Conservation (phyloP, 2,329 filamentous ascomycete species). For the Arthrinium puccinioides region DNA sequence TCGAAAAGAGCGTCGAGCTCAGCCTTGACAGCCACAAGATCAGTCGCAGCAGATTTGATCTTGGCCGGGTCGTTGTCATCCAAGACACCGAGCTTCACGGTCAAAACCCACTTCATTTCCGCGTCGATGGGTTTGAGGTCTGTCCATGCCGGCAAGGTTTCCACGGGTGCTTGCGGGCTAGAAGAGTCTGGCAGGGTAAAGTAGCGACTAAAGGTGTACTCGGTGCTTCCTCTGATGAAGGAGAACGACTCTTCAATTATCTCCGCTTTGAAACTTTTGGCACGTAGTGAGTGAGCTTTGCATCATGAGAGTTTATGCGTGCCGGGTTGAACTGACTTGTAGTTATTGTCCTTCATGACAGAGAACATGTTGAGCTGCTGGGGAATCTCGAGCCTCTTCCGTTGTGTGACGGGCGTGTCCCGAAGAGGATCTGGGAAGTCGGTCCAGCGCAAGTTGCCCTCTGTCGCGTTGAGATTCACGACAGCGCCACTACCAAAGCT, state of each 20-base stretch:
- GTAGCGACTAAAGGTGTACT: constrained; percentile 44
- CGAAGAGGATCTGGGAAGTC: constrained; percentile 53
- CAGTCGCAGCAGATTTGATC: constrained; percentile 46
- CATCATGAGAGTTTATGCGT: background rate
- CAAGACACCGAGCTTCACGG: constrained; percentile 43
- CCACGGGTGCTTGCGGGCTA: constrained; percentile 11
- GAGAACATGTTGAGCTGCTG: constrained; percentile 40
- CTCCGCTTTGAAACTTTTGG: constrained; percentile 46
- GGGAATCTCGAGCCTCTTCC: constrained; percentile 51
- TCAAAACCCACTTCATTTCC: constrained; percentile 47
- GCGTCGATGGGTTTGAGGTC: constrained; percentile 40
- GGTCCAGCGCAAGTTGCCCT: constrained; percentile 48
- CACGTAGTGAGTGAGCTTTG: constrained; percentile 4
- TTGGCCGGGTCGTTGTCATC: constrained; percentile 53
- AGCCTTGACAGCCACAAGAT: constrained; percentile 41
- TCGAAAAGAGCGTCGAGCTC: constrained; percentile 83
- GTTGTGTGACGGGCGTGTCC: constrained; percentile 40
- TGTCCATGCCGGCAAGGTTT: constrained; percentile 37
- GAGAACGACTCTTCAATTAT: constrained; percentile 44
- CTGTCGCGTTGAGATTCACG: constrained; percentile 32
- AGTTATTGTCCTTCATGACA: constrained; percentile 43
- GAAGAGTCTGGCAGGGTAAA: constrained; percentile 29
- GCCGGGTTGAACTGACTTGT: constrained; percentile 32
- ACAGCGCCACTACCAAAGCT: constrained; percentile 34
- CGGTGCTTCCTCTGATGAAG: constrained; percentile 46